Evolutionary conservation across 75 land plant genomes (phyloP).

Genomic region (Pinus tabuliformis): DNA sequence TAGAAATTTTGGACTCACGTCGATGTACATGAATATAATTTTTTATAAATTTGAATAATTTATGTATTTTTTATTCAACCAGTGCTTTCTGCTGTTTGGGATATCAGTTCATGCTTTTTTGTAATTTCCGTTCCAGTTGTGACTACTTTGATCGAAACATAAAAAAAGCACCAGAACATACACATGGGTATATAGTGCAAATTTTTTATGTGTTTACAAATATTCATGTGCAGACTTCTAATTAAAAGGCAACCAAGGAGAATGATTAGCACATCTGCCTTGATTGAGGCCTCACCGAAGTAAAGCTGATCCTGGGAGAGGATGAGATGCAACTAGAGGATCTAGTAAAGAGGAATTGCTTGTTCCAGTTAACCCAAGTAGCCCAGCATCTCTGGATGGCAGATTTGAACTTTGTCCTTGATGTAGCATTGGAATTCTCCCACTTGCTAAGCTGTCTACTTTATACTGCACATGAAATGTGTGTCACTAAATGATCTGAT

Average conservation of each 20-base stretch:
- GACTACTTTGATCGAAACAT: no score
- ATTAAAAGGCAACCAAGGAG: background rate
- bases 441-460: background rate
- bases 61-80: no score
- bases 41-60: background rate
- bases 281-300: background rate
- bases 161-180: no score
- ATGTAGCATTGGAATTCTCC: background rate
- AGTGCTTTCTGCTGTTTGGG: no score
- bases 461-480: background rate
- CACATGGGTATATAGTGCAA: no score
- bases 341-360: slow-evolving; percentile 1
- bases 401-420: background rate
- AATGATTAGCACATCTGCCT: background rate
- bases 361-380: slow-evolving; percentile 1
- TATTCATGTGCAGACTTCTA: no score
- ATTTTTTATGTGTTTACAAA: no score
- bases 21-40: background rate
- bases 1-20: no score
- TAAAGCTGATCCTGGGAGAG: slow-evolving; percentile 6
- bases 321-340: background rate
- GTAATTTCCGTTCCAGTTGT: no score
- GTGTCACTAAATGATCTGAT: background rate
- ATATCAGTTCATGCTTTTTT: no score
- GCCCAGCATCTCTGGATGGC: background rate